Evolutionary conservation across 257 asterid species (phyloP).

Genomic region (Cynanchum wilfordii): DNA sequence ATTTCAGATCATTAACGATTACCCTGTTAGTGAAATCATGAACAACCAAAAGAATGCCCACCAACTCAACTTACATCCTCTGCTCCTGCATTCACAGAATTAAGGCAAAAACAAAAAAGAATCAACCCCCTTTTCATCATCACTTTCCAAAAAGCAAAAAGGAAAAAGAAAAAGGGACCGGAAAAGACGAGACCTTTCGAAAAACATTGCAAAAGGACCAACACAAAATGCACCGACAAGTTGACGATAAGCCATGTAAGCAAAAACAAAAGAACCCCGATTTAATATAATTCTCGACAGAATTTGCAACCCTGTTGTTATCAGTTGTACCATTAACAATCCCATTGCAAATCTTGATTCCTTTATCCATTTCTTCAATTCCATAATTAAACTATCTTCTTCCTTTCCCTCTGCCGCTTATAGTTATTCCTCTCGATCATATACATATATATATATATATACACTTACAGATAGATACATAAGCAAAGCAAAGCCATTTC

Average conservation of each 20-base stretch:
- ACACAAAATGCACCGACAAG: constrained; percentile 42
- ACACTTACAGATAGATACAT: too few relatives aligned
- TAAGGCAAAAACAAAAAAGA: too few relatives aligned
- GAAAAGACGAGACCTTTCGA: constrained; percentile 38
- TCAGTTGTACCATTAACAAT: constrained; percentile 49
- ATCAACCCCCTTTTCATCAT: too few relatives aligned
- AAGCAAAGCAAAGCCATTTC: too few relatives aligned
- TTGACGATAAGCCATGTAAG: constrained; percentile 49
- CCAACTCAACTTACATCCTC: constrained; percentile 26
- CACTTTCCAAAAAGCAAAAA: background rate
- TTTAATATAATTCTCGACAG: constrained; percentile 47
- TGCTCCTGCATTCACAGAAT: constrained; percentile 29
- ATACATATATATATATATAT: too few relatives aligned
- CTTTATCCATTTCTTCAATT: constrained; percentile 23
- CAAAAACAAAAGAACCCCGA: constrained; percentile 46
- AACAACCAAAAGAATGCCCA: constrained; percentile 40
- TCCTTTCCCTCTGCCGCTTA: background rate
- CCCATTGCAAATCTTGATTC: constrained; percentile 32
- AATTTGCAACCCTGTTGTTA: constrained; percentile 50
- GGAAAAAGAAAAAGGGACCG: background rate
- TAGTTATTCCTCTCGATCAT: background rate
- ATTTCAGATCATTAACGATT: background rate
- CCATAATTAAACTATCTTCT: constrained; percentile 10
- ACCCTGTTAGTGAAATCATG: constrained; percentile 63
- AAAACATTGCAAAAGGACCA: constrained; percentile 43